Evolutionary conservation across 129 eudicot genomes (phyloP).

Genomic region (Helianthus annuus): HanXRQr2.0-SUNRISE NC_035448.2:186427421-186427920

Average conservation of each 20-base stretch:
- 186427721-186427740: background rate
- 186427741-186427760: too few species aligned
- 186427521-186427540: background rate
- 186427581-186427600: too few species aligned
- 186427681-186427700: background rate
- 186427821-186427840: slow-evolving; percentile 68
- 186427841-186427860: slow-evolving; percentile 72
- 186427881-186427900: slow-evolving; percentile 70
- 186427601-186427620: too few species aligned
- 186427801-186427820: slow-evolving; percentile 74
- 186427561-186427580: too few species aligned
- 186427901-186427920: slow-evolving; percentile 66
- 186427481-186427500: background rate
- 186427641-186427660: too few species aligned
- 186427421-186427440: too few species aligned
- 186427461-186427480: background rate
- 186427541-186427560: background rate
- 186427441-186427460: too few species aligned
- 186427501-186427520: background rate
- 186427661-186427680: too few species aligned
- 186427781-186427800: slow-evolving; percentile 61
- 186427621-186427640: too few species aligned
- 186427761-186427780: slow-evolving; percentile 69
- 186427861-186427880: slow-evolving; percentile 72
- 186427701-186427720: background rate